phyloP scores from a whole-genome alignment of 1,284 basidiomycete genomes.

The Wolfiporia cocos region DNA sequence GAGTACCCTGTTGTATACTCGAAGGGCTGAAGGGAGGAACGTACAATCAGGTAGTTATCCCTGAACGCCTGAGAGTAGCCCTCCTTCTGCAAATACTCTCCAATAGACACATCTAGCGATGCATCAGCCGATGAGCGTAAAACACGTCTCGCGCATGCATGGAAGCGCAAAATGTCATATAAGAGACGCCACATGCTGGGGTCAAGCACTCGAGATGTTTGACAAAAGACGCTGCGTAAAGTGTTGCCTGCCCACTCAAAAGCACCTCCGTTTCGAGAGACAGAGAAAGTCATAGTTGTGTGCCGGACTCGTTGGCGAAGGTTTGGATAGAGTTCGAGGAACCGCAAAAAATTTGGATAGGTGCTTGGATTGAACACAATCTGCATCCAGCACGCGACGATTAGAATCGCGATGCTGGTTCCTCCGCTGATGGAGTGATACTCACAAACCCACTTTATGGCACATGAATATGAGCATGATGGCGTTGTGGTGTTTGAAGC shows the following conservation, averaged over 20 bases:
- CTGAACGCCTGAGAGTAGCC: slow-evolving; percentile 67
- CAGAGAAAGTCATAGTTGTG: slow-evolving; percentile 77
- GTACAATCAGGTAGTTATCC: slow-evolving; percentile 76
- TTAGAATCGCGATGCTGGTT: no score
- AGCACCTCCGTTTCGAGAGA: slow-evolving; percentile 59
- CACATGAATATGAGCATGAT: no score
- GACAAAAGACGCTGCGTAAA: slow-evolving; percentile 60
- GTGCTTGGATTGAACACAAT: slow-evolving; percentile 77
- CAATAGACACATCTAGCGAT: slow-evolving; percentile 54
- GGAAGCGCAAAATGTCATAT: slow-evolving; percentile 78
- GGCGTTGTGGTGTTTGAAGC: no score
- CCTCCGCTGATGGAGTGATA: no score
- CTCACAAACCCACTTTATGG: no score
- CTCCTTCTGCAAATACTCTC: slow-evolving; percentile 61
- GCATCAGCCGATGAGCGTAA: slow-evolving; percentile 29
- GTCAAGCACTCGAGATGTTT: slow-evolving; percentile 55
- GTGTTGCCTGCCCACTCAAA: slow-evolving; percentile 77
- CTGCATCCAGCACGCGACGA: slow-evolving; percentile 27
- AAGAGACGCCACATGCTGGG: slow-evolving; percentile 70
- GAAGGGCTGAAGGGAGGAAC: no score
- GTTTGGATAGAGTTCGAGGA: slow-evolving; percentile 46
- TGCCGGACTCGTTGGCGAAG: slow-evolving; percentile 42
- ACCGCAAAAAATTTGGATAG: slow-evolving; percentile 79
- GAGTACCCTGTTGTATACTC: not conserved
- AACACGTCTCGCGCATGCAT: slow-evolving; percentile 52